Base-by-base conservation (phyloP, 371 early-diverging fungal species). In the Basidiobolus heterosporus region DNA sequence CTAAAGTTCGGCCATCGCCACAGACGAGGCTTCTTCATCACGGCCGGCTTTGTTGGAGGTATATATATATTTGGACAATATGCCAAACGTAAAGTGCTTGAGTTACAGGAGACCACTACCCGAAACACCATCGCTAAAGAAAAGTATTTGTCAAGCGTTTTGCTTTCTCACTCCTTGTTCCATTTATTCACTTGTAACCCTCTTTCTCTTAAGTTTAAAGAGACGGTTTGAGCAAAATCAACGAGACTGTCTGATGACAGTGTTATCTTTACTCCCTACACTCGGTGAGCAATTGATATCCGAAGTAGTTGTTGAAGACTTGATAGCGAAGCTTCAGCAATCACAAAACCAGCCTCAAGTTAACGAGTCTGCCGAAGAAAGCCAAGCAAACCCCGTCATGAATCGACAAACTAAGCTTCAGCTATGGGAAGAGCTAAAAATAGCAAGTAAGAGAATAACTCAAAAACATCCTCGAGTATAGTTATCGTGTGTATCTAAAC, bases 161-260 rank as follows among this genome's bases (percentile, higher is more conserved):
- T 9, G 5, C 30, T 40, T n/a, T 17, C 13, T 48, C 22, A 16
- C 16, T 13, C 14, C 18, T 9, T 5, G 19, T 30, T 0, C 30
- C 43, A n/a, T 21, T 39, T 49, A 19, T 39, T 44, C 41, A 7
- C 11, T 36, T 36, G 20, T n/a, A n/a, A n/a, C n/a, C n/a, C 38
- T 13, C 48, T 17, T 9, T 36, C 35, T 35, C 40, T 8, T 24
- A 56, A 86, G 82, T 51, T 64, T 88, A 39, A 79, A 80, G 51
- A 70, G 85, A 37, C 81, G 91, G 13, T 91, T 90, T 54, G 85
- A 89, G 51, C 86, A 88, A 61, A 90, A 89, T 62, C 87, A 84
- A 58, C 78, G 82, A 47, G 94, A 93, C 61, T 88, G 90, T 58
- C 65, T 78, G 18, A 87, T 85, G 46, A 85, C 87, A 2, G 80